These are phyloP conservation scores for Penicillium glabrum DNA, from an alignment of 2,329 filamentous ascomycete species.

Conservation along the genomic window DNA sequence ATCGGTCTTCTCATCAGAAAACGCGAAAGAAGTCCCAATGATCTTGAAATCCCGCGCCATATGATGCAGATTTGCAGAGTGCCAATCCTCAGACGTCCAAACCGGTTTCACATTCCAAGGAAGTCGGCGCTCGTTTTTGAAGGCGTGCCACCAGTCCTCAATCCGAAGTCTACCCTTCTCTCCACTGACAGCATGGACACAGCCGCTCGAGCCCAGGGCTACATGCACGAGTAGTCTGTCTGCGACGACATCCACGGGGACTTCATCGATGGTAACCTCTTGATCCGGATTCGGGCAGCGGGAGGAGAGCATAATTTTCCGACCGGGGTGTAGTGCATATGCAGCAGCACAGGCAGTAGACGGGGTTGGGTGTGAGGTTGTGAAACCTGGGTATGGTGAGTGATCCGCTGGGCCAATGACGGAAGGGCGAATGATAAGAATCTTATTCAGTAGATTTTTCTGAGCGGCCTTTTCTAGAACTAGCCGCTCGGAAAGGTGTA, in stretches of 20 bases:
- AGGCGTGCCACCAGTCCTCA: conserved; percentile 22
- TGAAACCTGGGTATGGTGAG: conserved; percentile 21
- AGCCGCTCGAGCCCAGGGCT: conserved; percentile 17
- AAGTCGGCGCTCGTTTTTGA: conserved; percentile 19
- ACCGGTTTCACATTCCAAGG: conserved; percentile 18
- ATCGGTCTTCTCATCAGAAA: conserved; percentile 16
- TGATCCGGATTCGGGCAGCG: conserved; percentile 17
- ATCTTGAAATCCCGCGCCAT: conserved; percentile 21
- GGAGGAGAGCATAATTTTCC: conserved; percentile 14
- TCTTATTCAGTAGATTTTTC: conserved; percentile 15
- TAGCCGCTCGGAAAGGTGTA: conserved; percentile 18
- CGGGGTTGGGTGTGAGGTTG: conserved; percentile 15
- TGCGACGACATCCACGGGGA: conserved; percentile 26
- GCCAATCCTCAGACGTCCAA: conserved; percentile 19
- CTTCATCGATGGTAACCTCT: conserved; percentile 24
- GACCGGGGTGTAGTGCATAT: conserved; percentile 20
- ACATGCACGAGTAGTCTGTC: conserved; percentile 21
- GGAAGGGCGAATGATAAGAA: conserved; percentile 25
- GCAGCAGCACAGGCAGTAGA: conserved; percentile 19
- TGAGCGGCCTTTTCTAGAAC: conserved; percentile 16
- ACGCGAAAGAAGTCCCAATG: conserved; percentile 23
- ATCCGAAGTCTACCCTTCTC: conserved; percentile 15
- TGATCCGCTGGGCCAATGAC: conserved; percentile 23
- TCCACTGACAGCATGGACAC: conserved; percentile 22
- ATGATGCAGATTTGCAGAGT: conserved; percentile 19